Base-by-base conservation (phyloP, 106 monocot species). In the Hemerocallis citrina region DNA sequence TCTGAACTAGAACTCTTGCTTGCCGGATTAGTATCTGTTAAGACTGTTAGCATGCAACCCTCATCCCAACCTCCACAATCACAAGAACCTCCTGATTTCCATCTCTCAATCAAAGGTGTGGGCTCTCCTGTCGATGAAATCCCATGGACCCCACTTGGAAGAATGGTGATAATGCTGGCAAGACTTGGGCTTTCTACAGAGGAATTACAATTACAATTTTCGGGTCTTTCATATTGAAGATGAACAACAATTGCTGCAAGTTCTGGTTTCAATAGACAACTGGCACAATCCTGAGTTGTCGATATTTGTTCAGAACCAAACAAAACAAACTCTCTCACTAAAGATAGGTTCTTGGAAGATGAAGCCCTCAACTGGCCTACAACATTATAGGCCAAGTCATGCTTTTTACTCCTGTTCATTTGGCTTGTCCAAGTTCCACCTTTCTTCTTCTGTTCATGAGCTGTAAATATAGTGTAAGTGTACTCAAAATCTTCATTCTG, bases 11-110 rank as follows among this genome's bases (percentile, higher is more conserved):
- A 11, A 20, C 16, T 64, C 13, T 21, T 63, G 16, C 70, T 67
- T 48, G 56, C 36, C 55, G 25, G 23, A 17, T 9, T 20, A n/a
- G 44, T 64, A 42, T 80, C 59, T 2, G 70, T 74, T 16, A 95
- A 55, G 40, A 86, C 34, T 12, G 80, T 74, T 19, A 95, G 65
- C 31, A 46, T 61, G 70, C 95, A 95, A 31, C 95, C 90, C 67
- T 84, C 84, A 68, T 95, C 95, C 95, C 95, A 95, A 12, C 95
- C 95, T 45, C 90, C 90, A 72, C 95, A 95, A 51, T 95, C 95
- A 46, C 95, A 95, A 14, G 50, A 59, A 44, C 95, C 94, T 45
- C 89, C 86, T 42, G 76, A 81, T 63, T 69, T 86, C 95, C 95
- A 95, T 66, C 90, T 70, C 43, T 95, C 66, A 20, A 95, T 79